Conservation (phyloP, 495 filamentous ascomycete genomes). For the Durotheca rogersii region DNA sequence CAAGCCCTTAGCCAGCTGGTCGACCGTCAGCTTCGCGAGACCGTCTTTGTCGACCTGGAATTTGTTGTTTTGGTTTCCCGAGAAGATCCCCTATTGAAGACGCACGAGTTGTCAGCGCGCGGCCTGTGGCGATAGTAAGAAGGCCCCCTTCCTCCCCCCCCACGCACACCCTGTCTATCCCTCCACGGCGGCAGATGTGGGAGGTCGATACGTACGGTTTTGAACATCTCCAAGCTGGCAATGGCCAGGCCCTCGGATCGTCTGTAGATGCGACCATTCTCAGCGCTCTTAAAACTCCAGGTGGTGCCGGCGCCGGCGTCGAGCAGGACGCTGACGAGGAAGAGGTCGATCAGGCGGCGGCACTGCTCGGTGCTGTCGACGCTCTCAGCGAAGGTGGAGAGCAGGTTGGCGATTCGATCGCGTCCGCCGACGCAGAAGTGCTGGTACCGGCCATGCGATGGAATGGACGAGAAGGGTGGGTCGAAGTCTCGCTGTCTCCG, state of each 20-base stretch:
- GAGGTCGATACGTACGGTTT: slow-evolving; percentile 54
- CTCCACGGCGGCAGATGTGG: too few relatives aligned
- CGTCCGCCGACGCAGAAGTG: slow-evolving; percentile 85
- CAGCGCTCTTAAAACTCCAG: slow-evolving; percentile 88
- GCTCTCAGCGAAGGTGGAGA: slow-evolving; percentile 61
- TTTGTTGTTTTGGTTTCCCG: slow-evolving; percentile 74
- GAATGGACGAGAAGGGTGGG: slow-evolving; percentile 80
- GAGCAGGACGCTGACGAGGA: slow-evolving; percentile 85
- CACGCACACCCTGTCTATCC: too few relatives aligned
- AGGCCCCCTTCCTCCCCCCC: too few relatives aligned
- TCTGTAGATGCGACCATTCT: slow-evolving; percentile 80
- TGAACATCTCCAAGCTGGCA: slow-evolving; percentile 97
- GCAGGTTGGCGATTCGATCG: slow-evolving; percentile 71
- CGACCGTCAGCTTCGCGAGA: slow-evolving; percentile 70
- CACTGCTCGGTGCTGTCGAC: slow-evolving; percentile 72
- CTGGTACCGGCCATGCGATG: slow-evolving; percentile 84
- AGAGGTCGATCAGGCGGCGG: slow-evolving; percentile 78
- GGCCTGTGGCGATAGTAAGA: too few relatives aligned
- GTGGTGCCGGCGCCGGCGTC: slow-evolving; percentile 82
- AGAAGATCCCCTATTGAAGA: slow-evolving; percentile 71
- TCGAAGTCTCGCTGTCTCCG: slow-evolving; percentile 76
- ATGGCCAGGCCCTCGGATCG: slow-evolving; percentile 92
- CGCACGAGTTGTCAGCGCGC: slow-evolving; percentile 10
- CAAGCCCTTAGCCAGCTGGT: slow-evolving; percentile 69
- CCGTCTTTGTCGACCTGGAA: slow-evolving; percentile 87